Evolutionary conservation across 1,284 basidiomycete species (phyloP).

Genomic region (Xerocomus nothofagi): DNA sequence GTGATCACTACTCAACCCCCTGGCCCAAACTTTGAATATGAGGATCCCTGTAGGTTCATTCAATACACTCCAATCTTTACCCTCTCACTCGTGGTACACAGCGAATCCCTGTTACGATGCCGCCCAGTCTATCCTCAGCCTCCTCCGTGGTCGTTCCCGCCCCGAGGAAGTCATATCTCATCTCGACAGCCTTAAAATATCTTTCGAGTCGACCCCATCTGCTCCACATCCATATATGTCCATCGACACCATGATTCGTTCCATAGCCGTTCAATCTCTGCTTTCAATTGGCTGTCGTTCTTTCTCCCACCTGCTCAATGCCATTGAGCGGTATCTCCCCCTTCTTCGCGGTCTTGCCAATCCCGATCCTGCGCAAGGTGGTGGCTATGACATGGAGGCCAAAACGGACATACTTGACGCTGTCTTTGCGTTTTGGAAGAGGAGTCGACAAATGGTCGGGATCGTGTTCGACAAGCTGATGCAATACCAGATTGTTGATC

Average conservation of each 20-base stretch:
- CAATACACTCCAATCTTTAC: not conserved
- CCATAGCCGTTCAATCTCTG: conserved; percentile 87
- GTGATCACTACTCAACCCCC: conserved; percentile 78
- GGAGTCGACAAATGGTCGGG: conserved; percentile 79
- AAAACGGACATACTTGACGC: conserved; percentile 72
- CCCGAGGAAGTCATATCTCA: conserved; percentile 79
- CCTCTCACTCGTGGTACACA: conserved; percentile 29
- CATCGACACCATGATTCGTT: conserved; percentile 68
- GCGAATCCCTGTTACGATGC: conserved; percentile 77
- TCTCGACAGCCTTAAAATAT: conserved; percentile 67
- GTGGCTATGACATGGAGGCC: conserved; percentile 49
- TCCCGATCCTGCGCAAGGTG: conserved; percentile 11
- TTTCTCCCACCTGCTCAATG: conserved; percentile 98
- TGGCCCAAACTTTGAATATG: conserved; percentile 83
- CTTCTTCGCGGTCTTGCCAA: conserved; percentile 74
- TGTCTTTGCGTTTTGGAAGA: conserved; percentile 76
- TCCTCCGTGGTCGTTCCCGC: conserved; percentile 77
- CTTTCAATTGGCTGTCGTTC: conserved; percentile 91
- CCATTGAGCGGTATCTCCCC: conserved; percentile 94
- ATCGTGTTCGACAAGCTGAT: conserved; percentile 98
- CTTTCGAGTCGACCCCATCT: conserved; percentile 59
- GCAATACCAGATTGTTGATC: conserved; percentile 97
- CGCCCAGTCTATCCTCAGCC: conserved; percentile 78
- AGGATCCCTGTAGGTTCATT: conserved; percentile 58
- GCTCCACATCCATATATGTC: conserved; percentile 42